Evolutionary conservation across 148 eudicot genomes (phyloP).

Genomic region (Euryodendron excelsum): DNA sequence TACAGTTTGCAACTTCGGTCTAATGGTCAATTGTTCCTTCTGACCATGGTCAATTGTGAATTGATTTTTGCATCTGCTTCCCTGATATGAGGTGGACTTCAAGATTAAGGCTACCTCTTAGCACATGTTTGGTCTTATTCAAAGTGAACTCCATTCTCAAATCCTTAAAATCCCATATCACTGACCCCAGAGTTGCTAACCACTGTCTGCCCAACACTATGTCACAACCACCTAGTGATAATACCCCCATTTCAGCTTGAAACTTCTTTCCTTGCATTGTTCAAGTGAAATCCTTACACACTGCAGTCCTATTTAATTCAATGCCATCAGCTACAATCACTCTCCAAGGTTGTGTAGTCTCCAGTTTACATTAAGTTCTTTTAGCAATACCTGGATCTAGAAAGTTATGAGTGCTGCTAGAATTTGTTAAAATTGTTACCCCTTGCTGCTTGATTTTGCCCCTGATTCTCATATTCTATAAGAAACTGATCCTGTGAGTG

Average conservation of each 20-base stretch:
- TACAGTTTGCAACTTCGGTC: too few species aligned
- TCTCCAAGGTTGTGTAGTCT: background rate
- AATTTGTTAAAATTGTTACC: too few species aligned
- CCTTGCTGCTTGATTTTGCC: background rate
- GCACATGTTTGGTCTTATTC: background rate
- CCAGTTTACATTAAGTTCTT: background rate
- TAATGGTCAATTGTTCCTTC: too few species aligned
- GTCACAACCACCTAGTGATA: background rate
- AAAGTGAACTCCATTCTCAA: background rate
- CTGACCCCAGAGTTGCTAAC: background rate
- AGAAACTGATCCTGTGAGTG: background rate
- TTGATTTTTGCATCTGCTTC: background rate
- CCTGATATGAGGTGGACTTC: background rate
- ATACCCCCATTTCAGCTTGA: background rate
- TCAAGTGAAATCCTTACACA: background rate
- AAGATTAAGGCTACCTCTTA: background rate
- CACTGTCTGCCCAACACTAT: too few species aligned
- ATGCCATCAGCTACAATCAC: background rate
- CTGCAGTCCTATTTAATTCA: background rate
- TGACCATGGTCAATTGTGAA: background rate
- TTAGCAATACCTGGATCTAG: background rate
- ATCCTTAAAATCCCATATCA: background rate
- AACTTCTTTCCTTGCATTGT: background rate
- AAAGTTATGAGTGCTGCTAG: background rate
- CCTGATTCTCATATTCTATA: background rate